Conservation (phyloP, 1,284 basidiomycete species). For the Apiotrichum laibachii region DNA sequence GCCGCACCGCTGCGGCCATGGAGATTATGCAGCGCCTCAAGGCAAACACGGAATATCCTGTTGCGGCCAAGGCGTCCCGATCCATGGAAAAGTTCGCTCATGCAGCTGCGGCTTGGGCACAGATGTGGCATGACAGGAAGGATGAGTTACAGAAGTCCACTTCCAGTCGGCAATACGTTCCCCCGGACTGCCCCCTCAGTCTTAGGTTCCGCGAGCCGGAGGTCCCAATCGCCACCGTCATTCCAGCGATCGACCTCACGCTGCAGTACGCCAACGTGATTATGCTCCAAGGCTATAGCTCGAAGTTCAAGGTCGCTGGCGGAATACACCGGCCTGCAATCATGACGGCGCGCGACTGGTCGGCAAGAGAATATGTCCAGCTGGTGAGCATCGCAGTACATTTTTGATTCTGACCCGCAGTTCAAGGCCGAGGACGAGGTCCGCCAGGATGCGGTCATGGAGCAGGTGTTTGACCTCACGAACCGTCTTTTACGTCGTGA, state of each 20-base stretch:
- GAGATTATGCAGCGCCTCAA: slow-evolving; percentile 68
- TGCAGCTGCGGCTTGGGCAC: slow-evolving; percentile 71
- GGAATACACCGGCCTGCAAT: slow-evolving; percentile 85
- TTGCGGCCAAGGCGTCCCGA: slow-evolving; percentile 46
- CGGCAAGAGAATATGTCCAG: slow-evolving; percentile 72
- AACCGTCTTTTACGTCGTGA: slow-evolving; percentile 75
- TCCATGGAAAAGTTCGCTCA: slow-evolving; percentile 67
- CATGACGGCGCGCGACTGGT: slow-evolving; percentile 64
- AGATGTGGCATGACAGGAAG: slow-evolving; percentile 23
- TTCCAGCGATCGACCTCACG: slow-evolving; percentile 69
- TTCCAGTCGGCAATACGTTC: too few relatives aligned
- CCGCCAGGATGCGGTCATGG: slow-evolving; percentile 97
- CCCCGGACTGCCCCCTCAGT: too few relatives aligned
- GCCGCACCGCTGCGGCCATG: slow-evolving; percentile 66
- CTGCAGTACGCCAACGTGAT: slow-evolving; percentile 65
- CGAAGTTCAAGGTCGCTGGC: slow-evolving; percentile 66
- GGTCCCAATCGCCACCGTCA: slow-evolving; percentile 76
- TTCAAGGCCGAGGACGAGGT: slow-evolving; percentile 93
- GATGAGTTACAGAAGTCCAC: neutral
- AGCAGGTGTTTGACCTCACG: slow-evolving; percentile 90
- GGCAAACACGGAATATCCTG: slow-evolving; percentile 64
- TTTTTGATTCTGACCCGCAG: slow-evolving; percentile 52
- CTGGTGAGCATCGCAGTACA: slow-evolving; percentile 58
- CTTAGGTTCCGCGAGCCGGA: slow-evolving; percentile 46
- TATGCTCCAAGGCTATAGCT: slow-evolving; percentile 65